These are phyloP conservation scores for Globisporangium paroecandrum DNA, from an alignment of 352 stramenopile species.

Conservation along the genomic window DNA sequence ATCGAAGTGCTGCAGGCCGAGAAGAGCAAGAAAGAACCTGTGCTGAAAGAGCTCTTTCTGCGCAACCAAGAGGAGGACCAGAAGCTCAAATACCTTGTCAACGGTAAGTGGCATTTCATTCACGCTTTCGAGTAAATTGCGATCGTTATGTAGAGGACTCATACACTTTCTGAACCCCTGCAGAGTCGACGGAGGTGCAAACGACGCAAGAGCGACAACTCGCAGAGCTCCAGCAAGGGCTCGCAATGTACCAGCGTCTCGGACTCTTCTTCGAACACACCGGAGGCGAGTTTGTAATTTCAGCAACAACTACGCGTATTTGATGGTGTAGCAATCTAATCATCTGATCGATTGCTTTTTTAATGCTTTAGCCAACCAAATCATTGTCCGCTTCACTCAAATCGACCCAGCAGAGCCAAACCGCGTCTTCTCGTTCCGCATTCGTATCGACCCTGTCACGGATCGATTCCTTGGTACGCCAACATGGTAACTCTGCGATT, in stretches of 20 bases:
- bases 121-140: not conserved
- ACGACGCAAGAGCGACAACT: constrained; percentile 47
- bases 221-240: constrained; percentile 52
- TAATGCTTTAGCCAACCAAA: constrained; percentile 40
- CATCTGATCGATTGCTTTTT: constrained; percentile 20
- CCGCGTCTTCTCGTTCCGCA: constrained; percentile 69
- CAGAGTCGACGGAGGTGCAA: constrained; percentile 41
- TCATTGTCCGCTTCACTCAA: constrained; percentile 67
- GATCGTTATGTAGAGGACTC: not conserved
- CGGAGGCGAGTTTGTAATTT: constrained; percentile 29
- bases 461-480: constrained; percentile 60
- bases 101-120: constrained; percentile 12
- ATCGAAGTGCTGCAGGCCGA: constrained; percentile 59
- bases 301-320: not conserved
- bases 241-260: constrained; percentile 65
- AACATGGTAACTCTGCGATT: not conserved
- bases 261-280: constrained; percentile 69
- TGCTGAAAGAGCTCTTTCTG: constrained; percentile 55
- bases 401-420: constrained; percentile 51
- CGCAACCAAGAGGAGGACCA: constrained; percentile 54
- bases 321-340: constrained; percentile 41
- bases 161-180: too few species aligned
- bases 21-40: constrained; percentile 12
- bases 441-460: constrained; percentile 56
- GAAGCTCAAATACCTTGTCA: constrained; percentile 44